phyloP scores from a whole-genome alignment of 1,284 basidiomycete genomes.

The Austroboletus novae-zelandiae region DNA sequence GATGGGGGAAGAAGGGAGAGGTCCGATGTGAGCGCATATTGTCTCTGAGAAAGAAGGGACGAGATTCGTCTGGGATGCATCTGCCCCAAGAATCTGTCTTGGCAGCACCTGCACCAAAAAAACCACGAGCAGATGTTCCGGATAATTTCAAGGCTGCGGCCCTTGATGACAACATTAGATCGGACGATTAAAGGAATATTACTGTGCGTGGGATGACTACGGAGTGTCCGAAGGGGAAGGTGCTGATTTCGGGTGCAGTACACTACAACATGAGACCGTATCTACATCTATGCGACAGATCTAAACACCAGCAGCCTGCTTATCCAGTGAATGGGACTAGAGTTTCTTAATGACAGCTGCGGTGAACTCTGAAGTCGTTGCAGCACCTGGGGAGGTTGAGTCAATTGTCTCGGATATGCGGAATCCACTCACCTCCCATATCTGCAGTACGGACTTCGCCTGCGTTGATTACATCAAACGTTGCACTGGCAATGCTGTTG shows the following conservation, averaged over 20 bases:
- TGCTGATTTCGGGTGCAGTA: conserved; percentile 12
- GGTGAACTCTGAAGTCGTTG: conserved; percentile 92
- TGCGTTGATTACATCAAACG: conserved; percentile 90
- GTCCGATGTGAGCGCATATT: conserved; percentile 64
- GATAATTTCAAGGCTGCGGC: conserved; percentile 54
- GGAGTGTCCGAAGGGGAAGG: conserved; percentile 5
- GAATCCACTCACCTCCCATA: conserved; percentile 79
- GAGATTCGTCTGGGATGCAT: background rate
- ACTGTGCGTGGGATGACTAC: no score
- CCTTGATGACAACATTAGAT: conserved; percentile 25
- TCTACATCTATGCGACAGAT: conserved; percentile 29
- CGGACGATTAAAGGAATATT: no score
- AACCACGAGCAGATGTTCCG: conserved; percentile 33
- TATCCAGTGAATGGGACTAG: conserved; percentile 9
- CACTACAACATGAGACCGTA: conserved; percentile 6
- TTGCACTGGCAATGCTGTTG: conserved; percentile 91
- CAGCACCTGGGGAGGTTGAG: conserved; percentile 53
- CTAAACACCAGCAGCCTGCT: conserved; percentile 1
- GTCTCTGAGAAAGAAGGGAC: conserved; percentile 42
- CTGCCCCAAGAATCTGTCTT: background rate
- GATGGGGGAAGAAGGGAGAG: conserved; percentile 74
- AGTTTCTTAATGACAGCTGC: conserved; percentile 81
- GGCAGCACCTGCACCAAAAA: conserved; percentile 29
- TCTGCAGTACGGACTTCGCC: conserved; percentile 93
- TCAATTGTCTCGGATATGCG: background rate